A percentile compares a stretch with the other conserved stretches of the same genome.
phyloP scores from a whole-genome alignment of 345 rosid species.

The Abelmoschus esculentus region DNA sequence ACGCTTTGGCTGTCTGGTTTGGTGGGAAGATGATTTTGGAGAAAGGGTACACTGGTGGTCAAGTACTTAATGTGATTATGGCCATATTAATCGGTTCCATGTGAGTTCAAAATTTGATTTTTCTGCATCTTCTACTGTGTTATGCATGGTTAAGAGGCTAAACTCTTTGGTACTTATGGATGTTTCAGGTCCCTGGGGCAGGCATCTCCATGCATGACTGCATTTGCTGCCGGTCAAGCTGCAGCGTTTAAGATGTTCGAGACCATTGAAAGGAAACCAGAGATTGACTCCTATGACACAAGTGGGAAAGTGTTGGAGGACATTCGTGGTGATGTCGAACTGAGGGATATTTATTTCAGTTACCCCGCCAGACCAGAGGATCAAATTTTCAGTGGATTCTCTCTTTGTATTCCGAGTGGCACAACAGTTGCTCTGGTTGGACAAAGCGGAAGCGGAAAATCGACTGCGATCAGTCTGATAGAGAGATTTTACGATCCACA shows the following conservation, averaged over 20 bases:
- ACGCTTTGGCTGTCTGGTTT: slow-evolving; percentile 68
- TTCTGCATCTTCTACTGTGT: not conserved
- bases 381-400: slow-evolving; percentile 56
- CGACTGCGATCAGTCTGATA: slow-evolving; percentile 61
- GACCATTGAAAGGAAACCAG: slow-evolving; percentile 60
- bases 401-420: slow-evolving; percentile 51
- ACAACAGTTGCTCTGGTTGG: slow-evolving; percentile 81
- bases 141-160: not conserved
- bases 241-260: slow-evolving; percentile 75
- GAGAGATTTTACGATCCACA: slow-evolving; percentile 81
- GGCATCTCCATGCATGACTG: slow-evolving; percentile 61
- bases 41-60: slow-evolving; percentile 70
- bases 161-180: not conserved
- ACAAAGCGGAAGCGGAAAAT: slow-evolving; percentile 85
- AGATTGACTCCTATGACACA: slow-evolving; percentile 51
- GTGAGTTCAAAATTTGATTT: slow-evolving; percentile 30
- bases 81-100: slow-evolving; percentile 72
- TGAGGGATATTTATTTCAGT: slow-evolving; percentile 36
- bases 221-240: slow-evolving; percentile 28
- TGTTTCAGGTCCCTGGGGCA: slow-evolving; percentile 73
- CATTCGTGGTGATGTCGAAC: slow-evolving; percentile 58
- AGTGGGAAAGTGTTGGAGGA: slow-evolving; percentile 51
- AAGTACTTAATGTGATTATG: slow-evolving; percentile 57
- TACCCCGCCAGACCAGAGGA: slow-evolving; percentile 44
- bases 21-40: slow-evolving; percentile 72